A percentile compares a stretch with the other conserved stretches of the same genome.
Conservation (phyloP, 2,329 filamentous ascomycete species). For the Talaromyces marneffei region DNA sequence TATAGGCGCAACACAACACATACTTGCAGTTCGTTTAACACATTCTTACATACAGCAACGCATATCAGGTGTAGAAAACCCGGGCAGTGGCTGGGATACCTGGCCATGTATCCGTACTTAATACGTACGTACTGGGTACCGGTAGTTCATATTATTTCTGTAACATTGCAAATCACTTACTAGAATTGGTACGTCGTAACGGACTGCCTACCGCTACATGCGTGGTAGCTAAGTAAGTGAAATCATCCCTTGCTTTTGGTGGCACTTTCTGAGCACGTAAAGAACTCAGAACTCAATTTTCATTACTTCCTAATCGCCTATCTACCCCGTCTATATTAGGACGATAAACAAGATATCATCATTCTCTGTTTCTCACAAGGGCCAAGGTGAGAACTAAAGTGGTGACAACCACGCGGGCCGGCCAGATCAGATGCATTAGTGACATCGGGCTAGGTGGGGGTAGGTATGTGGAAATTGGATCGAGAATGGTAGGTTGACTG, state of each 20-base stretch:
- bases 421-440: not conserved
- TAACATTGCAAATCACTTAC: not conserved
- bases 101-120: too few relatives aligned
- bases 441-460: not conserved
- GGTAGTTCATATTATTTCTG: too few relatives aligned
- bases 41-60: not conserved
- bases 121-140: too few relatives aligned
- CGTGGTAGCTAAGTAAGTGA: not conserved
- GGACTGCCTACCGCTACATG: not conserved
- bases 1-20: not conserved
- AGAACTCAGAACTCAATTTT: not conserved
- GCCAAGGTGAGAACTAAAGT: not conserved
- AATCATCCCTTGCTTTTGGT: constrained; percentile 5
- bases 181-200: not conserved
- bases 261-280: not conserved
- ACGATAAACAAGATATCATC: not conserved
- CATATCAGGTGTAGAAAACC: not conserved
- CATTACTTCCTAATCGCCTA: not conserved
- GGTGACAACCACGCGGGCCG: not conserved
- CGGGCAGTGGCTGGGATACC: not conserved
- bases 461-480: not conserved
- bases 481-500: not conserved
- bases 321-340: not conserved
- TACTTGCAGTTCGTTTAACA: not conserved
- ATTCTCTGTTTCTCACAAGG: not conserved